phyloP scores from a whole-genome alignment of 179 eudicot genomes.

The Beta corolliflora region DNA sequence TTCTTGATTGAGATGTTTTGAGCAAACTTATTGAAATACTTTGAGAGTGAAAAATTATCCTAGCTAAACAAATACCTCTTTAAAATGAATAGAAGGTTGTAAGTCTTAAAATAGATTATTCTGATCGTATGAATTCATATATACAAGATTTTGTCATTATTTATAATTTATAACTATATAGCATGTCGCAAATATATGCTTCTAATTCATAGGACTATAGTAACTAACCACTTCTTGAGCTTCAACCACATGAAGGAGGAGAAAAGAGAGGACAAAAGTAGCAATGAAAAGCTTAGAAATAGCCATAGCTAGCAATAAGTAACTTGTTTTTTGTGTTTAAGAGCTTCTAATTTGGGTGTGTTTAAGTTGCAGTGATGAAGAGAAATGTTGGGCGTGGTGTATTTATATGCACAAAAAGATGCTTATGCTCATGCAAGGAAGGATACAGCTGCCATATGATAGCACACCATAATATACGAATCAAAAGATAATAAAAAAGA shows the following conservation, averaged over 20 bases:
- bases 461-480: background rate
- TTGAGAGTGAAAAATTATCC: too few species aligned
- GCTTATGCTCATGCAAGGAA: slow-evolving; percentile 6
- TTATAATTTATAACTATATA: too few species aligned
- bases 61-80: too few species aligned
- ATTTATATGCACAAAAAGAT: slow-evolving; percentile 19
- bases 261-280: slow-evolving; percentile 36
- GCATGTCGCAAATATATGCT: too few species aligned
- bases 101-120: too few species aligned
- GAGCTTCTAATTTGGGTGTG: background rate
- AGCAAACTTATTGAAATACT: too few species aligned
- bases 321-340: background rate
- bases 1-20: too few species aligned
- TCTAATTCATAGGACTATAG: background rate
- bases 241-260: slow-evolving; percentile 35
- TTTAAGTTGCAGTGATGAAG: background rate
- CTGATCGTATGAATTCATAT: too few species aligned
- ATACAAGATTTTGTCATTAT: too few species aligned
- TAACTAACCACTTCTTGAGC: slow-evolving; percentile 36
- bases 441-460: slow-evolving; percentile 22
- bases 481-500: background rate
- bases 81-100: too few species aligned
- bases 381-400: background rate
- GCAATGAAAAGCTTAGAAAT: slow-evolving; percentile 38
- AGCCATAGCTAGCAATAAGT: slow-evolving; percentile 25